A percentile compares a stretch with the other conserved stretches of the same genome.
phyloP scores from a whole-genome alignment of 2,329 filamentous ascomycete species.

The Gaeumannomyces sp. region DNA sequence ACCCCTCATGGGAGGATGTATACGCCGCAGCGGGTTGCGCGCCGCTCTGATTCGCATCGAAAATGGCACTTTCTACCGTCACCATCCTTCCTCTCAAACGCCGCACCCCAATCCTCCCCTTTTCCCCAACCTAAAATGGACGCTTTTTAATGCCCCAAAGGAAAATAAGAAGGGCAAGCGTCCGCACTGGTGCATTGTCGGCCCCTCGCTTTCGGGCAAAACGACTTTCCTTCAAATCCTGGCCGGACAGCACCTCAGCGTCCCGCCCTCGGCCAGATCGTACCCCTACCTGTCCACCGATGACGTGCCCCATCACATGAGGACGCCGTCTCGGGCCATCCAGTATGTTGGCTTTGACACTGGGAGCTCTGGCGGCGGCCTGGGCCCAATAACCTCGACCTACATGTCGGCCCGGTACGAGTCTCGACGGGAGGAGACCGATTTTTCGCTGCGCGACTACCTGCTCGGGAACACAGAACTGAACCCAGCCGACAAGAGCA shows the following conservation, averaged over 20 bases:
- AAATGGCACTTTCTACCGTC: conserved; percentile 77
- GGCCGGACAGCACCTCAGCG: conserved; percentile 65
- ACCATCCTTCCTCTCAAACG: conserved; percentile 48
- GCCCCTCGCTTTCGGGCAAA: conserved; percentile 70
- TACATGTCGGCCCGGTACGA: conserved; percentile 91
- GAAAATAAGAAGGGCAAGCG: conserved; percentile 28
- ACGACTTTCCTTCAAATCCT: conserved; percentile 78
- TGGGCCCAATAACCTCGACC: conserved; percentile 56
- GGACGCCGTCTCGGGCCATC: conserved; percentile 61
- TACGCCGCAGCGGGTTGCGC: conserved; percentile 20
- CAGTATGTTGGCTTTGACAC: conserved; percentile 87
- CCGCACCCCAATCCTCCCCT: conserved; percentile 59
- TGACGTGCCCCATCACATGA: conserved; percentile 48
- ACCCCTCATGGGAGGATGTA: neutral
- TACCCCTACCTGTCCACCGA: conserved; percentile 71
- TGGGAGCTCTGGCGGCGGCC: conserved; percentile 50
- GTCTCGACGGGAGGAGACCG: conserved; percentile 75
- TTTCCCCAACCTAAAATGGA: conserved; percentile 66
- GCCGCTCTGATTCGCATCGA: conserved; percentile 63
- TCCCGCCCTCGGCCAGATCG: conserved; percentile 67
- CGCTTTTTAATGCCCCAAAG: conserved; percentile 49
- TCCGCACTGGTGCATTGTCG: conserved; percentile 79
- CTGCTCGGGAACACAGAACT: conserved; percentile 75
- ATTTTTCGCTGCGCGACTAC: conserved; percentile 79
- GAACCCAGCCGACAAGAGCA: conserved; percentile 58